These are phyloP conservation scores for Pythium dissotocum DNA, from an alignment of 352 stramenopile species.

Conservation along the genomic window DNA sequence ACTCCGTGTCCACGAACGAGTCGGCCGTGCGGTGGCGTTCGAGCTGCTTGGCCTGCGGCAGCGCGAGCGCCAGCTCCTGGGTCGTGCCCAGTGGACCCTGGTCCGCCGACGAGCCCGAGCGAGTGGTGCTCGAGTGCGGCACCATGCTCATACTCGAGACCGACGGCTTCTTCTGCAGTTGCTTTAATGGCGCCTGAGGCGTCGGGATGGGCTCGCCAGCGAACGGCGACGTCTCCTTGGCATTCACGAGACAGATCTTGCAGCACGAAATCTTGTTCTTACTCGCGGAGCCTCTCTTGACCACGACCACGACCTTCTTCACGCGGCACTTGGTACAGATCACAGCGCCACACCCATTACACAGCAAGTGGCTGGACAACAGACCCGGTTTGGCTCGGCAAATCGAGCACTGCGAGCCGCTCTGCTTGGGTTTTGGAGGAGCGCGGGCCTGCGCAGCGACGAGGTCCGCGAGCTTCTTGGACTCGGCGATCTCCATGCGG, in stretches of 20 bases:
- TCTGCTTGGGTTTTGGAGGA: conserved; percentile 26
- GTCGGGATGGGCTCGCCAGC: conserved; percentile 44
- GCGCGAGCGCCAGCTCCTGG: conserved; percentile 22
- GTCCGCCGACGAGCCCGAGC: not conserved
- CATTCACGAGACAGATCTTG: conserved; percentile 71
- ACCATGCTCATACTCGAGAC: not conserved
- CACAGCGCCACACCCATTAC: conserved; percentile 65
- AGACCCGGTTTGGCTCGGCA: conserved; percentile 57
- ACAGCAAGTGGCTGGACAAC: conserved; percentile 54
- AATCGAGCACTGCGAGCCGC: conserved; percentile 56
- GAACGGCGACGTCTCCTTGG: conserved; percentile 70
- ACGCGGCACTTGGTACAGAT: conserved; percentile 79
- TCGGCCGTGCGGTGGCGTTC: conserved; percentile 33
- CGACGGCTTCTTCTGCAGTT: conserved; percentile 30
- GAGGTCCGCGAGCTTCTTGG: conserved; percentile 70
- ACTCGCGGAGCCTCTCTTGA: conserved; percentile 29
- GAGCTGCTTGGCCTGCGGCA: conserved; percentile 27
- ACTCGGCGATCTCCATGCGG: conserved; percentile 47
- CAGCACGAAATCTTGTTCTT: conserved; percentile 72
- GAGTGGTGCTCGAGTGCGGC: not conserved
- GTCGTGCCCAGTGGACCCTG: conserved; percentile 7
- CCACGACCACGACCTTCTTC: conserved; percentile 53
- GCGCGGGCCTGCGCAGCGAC: conserved; percentile 45
- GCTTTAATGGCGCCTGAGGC: conserved; percentile 30
- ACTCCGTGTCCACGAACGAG: conserved; percentile 59